Percentiles rank a stretch among this genome's conserved stretches.
phyloP scores from a whole-genome alignment of 2,329 filamentous ascomycete species.

The Fusarium brevicatenulatum region DNA sequence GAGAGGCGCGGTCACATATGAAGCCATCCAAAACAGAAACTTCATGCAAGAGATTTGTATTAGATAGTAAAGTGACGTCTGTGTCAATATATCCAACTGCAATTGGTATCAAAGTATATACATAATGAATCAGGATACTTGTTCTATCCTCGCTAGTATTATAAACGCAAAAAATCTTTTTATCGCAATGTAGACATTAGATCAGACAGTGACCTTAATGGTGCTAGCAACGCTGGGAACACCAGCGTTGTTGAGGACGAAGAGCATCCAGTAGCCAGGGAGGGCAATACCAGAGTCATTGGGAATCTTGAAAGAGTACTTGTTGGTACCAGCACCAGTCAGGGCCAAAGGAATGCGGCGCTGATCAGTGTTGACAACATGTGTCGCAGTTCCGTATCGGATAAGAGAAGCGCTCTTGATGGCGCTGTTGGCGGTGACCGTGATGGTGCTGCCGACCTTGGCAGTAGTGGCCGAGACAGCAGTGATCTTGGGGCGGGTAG shows the following conservation, averaged over 20 bases:
- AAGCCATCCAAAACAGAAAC: background rate
- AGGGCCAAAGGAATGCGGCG: slow-evolving; percentile 30
- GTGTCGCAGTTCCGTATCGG: slow-evolving; percentile 35
- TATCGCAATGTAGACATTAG: background rate
- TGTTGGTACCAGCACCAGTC: slow-evolving; percentile 19
- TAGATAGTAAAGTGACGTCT: background rate
- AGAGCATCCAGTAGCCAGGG: slow-evolving; percentile 39
- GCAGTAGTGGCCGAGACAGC: slow-evolving; percentile 14
- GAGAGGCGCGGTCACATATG: background rate
- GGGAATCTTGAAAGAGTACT: slow-evolving; percentile 29
- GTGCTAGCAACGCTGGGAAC: slow-evolving; percentile 35
- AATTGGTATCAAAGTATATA: slow-evolving; percentile 14
- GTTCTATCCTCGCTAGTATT: background rate
- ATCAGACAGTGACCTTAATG: slow-evolving; percentile 26
- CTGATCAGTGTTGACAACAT: slow-evolving; percentile 38
- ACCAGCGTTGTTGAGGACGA: slow-evolving; percentile 29
- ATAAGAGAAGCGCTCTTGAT: slow-evolving; percentile 29
- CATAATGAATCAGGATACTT: slow-evolving; percentile 4
- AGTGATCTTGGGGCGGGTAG: slow-evolving; percentile 26
- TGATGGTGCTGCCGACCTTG: slow-evolving; percentile 29
- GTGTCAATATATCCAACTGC: background rate
- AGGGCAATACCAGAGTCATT: slow-evolving; percentile 31
- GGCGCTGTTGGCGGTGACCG: slow-evolving; percentile 13
- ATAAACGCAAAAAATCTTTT: background rate
- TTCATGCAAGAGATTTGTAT: background rate